Conservation (phyloP, 176 grass and related monocot species). For the Rhynchospora pubera region DNA sequence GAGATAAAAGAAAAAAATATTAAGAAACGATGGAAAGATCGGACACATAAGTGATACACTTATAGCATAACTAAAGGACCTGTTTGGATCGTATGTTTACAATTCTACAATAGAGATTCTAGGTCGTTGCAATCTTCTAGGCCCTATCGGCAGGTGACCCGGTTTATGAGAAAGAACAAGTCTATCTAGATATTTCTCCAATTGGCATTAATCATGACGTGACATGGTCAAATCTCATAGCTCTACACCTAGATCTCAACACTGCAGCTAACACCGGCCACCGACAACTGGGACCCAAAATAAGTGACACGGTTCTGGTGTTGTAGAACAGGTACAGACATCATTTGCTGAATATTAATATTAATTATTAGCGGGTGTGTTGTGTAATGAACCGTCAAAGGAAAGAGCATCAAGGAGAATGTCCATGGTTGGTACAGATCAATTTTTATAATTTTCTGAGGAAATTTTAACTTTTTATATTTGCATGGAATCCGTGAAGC, state of each 20-base stretch:
- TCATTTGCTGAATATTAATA: neutral
- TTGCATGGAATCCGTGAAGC: neutral
- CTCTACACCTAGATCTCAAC: neutral
- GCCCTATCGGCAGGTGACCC: neutral
- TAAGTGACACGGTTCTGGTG: neutral
- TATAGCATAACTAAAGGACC: too few relatives aligned
- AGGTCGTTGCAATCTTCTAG: neutral
- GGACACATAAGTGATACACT: too few relatives aligned
- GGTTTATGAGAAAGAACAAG: neutral
- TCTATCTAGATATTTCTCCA: neutral
- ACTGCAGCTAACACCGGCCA: neutral
- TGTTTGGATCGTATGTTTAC: too few relatives aligned
- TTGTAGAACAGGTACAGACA: neutral
- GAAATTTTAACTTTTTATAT: neutral
- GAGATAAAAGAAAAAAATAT: too few relatives aligned
- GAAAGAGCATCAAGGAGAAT: slow-evolving; percentile 5
- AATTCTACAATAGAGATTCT: neutral
- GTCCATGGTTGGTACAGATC: neutral
- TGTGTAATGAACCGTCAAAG: neutral
- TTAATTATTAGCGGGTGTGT: neutral
- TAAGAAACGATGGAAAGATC: too few relatives aligned
- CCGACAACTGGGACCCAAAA: neutral
- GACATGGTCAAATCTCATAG: neutral
- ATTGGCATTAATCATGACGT: neutral
- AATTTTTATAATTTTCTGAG: neutral